These are phyloP conservation scores for Leccinum pachyderme DNA, from an alignment of 1,284 basidiomycete species.

Conservation along the genomic window DNA sequence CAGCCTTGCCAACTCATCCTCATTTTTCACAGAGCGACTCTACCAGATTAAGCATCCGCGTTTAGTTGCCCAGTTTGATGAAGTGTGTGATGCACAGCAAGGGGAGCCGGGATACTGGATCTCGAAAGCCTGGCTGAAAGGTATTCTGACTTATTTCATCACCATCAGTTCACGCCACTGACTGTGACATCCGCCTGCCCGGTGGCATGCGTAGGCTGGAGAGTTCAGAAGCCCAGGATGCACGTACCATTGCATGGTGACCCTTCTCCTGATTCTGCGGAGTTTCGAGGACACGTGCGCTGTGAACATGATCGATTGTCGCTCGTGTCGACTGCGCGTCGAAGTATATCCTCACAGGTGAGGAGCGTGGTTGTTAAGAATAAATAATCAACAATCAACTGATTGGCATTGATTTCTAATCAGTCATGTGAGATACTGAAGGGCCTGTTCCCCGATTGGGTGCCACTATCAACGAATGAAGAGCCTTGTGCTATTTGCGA, in stretches of 20 bases:
- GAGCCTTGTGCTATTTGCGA: constrained; percentile 63
- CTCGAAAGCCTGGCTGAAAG: constrained; percentile 75
- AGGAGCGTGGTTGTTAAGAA: constrained; percentile 16
- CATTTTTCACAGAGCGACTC: constrained; percentile 50
- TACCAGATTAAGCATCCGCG: constrained; percentile 67
- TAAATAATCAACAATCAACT: constrained; percentile 9
- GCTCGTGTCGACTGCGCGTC: constrained; percentile 51
- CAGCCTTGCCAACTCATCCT: constrained; percentile 5
- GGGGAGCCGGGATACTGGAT: constrained; percentile 63
- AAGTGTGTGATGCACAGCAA: constrained; percentile 42
- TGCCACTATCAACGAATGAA: constrained; percentile 46
- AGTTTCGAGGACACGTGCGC: constrained; percentile 55
- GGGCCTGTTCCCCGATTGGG: constrained; percentile 63
- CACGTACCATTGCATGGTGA: constrained; percentile 55
- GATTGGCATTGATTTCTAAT: constrained; percentile 12
- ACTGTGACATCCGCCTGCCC: constrained; percentile 7
- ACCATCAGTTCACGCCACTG: constrained; percentile 11
- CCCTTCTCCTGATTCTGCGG: constrained; percentile 59
- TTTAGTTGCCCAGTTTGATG: constrained; percentile 55
- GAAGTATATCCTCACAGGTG: constrained; percentile 60
- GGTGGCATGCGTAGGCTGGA: constrained; percentile 58
- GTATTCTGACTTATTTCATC: constrained; percentile 36
- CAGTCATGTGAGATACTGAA: constrained; percentile 60
- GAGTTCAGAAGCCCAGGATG: constrained; percentile 67
- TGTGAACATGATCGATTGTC: constrained; percentile 68